phyloP scores from a whole-genome alignment of 2,329 filamentous ascomycete species.

The Aspergillus udagawae region DNA sequence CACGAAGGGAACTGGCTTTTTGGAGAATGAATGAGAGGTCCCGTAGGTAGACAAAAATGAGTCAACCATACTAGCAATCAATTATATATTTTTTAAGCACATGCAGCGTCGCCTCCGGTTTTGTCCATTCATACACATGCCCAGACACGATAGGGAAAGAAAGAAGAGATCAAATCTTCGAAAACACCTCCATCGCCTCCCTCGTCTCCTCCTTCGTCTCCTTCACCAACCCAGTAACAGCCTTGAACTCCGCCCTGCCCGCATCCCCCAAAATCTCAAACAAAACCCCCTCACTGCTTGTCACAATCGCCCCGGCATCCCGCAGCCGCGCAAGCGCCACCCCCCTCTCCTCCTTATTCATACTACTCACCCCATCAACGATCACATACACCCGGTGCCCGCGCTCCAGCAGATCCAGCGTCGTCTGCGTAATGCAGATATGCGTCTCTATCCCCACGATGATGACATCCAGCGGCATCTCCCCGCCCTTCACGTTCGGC shows the following conservation, averaged over 20 bases:
- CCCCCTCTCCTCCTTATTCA: slow-evolving; percentile 74
- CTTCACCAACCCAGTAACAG: slow-evolving; percentile 73
- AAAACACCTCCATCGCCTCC: slow-evolving; percentile 61
- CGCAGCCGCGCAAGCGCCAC: slow-evolving; percentile 74
- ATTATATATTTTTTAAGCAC: not conserved
- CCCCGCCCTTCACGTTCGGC: slow-evolving; percentile 27
- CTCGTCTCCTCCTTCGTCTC: slow-evolving; percentile 68
- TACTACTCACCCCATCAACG: slow-evolving; percentile 84
- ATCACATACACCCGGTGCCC: slow-evolving; percentile 83
- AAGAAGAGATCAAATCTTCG: slow-evolving; percentile 48
- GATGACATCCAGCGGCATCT: slow-evolving; percentile 55
- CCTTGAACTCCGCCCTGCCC: slow-evolving; percentile 63
- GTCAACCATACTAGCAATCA: not conserved
- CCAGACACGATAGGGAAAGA: not conserved
- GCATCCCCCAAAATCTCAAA: slow-evolving; percentile 90
- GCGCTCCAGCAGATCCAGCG: slow-evolving; percentile 69
- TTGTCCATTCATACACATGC: not conserved
- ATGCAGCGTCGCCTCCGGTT: no score
- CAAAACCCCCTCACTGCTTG: slow-evolving; percentile 82
- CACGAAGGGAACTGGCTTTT: not conserved
- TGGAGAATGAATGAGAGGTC: not conserved
- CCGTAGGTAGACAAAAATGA: not conserved
- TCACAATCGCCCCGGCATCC: slow-evolving; percentile 71
- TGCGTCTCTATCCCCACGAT: slow-evolving; percentile 91
- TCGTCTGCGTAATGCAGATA: slow-evolving; percentile 92